Base-by-base conservation (phyloP, 2,329 filamentous ascomycete species). In the Botryotinia narcissicola region DNA sequence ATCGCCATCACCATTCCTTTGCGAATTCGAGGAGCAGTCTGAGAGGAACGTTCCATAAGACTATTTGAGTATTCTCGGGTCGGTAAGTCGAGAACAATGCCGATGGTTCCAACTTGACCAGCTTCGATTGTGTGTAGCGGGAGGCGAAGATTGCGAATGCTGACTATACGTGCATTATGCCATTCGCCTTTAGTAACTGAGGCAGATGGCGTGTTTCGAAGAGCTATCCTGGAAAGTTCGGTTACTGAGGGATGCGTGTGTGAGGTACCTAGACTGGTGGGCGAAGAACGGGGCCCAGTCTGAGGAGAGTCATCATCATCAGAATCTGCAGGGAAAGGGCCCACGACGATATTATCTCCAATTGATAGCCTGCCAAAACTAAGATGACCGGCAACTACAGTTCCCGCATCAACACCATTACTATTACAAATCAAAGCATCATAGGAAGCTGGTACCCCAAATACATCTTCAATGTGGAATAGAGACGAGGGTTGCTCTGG, bases 391-490 rank as follows among this genome's bases (percentile, higher is more conserved):
- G 94, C 95, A 9, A 98, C 87, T 22, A 99, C 93, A n/a, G 89
- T 87, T 12, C 91, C 91, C 32, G 85, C 82, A 70, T 87, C 86
- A 10, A 83, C 81, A 63, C 84, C 80, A 9, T 82, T 81, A 42
- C 84, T 80, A 72, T 84, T 78, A 75, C 77, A 80, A 3, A 84
- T 81, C 25, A 82, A 81, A n/a, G 84, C 81, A 7, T 87, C 85
- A 75, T 90, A 90, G 1, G 90, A 89, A 0, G 88, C 87, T 1
- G 91, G 88, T 22, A 95, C 87, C 73, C 88, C 92, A 81, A 97
- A 98, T 1, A 94, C 90, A 78, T 98, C 95, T 80, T 98, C 95
- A 37, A 98, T 88, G 79, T 98, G 93, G 79, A 98, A 98, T 2
- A 98, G 83, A 48, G 88, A 88, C 7, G 85, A 84, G 2, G 90